phyloP scores from a whole-genome alignment of 495 filamentous ascomycete genomes.

The Penicillium parvum region DNA sequence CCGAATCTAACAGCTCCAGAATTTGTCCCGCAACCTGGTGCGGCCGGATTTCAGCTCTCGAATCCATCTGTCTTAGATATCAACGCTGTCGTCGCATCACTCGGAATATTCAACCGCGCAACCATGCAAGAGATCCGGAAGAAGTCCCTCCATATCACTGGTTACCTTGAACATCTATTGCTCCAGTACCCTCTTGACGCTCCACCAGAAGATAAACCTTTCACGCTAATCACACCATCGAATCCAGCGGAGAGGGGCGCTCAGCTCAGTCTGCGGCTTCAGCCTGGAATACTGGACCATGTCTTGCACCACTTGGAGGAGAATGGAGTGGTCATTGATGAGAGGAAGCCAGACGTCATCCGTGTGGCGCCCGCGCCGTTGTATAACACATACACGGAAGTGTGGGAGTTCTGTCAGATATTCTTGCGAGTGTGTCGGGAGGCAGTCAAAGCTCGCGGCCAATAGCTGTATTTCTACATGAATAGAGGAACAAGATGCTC shows the following conservation, averaged over 20 bases:
- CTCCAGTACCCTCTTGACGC: constrained; percentile 35
- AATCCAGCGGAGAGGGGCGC: constrained; percentile 72
- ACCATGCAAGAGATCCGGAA: constrained; percentile 64
- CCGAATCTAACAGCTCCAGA: constrained; percentile 21
- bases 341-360: constrained; percentile 85
- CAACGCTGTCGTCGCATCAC: constrained; percentile 64
- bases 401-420: constrained; percentile 66
- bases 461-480: neutral
- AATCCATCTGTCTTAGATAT: constrained; percentile 60
- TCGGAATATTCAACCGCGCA: constrained; percentile 74
- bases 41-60: constrained; percentile 58
- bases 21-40: constrained; percentile 67
- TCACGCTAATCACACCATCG: constrained; percentile 75
- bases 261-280: constrained; percentile 75
- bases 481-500: too few species aligned
- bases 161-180: constrained; percentile 73
- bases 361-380: constrained; percentile 87
- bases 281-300: constrained; percentile 59
- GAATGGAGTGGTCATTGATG: constrained; percentile 75
- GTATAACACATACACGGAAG: constrained; percentile 82
- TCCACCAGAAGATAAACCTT: constrained; percentile 46
- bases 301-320: constrained; percentile 67
- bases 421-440: constrained; percentile 36
- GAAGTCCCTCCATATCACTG: constrained; percentile 73
- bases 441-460: constrained; percentile 23